These are phyloP conservation scores for Hyaloperonospora arabidopsidis DNA, from an alignment of 352 stramenopile genomes.

Conservation along the genomic window DNA sequence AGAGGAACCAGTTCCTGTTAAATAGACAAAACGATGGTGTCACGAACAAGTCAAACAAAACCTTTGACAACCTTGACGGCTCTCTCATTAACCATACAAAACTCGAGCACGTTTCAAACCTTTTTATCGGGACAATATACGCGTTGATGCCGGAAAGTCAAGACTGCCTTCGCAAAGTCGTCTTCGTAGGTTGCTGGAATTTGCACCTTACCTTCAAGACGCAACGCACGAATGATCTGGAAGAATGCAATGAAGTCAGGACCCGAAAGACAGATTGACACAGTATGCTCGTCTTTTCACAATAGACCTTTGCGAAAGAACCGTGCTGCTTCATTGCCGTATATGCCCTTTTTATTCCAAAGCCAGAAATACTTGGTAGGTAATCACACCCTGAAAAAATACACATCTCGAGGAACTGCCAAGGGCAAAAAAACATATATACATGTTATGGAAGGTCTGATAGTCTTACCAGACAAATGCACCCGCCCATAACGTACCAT, in stretches of 20 bases:
- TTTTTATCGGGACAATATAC: conserved; percentile 54
- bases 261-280: not conserved
- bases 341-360: conserved; percentile 82
- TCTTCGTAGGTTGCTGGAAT: conserved; percentile 51
- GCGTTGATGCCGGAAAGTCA: conserved; percentile 67
- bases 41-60: conserved; percentile 2
- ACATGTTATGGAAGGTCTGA: not conserved
- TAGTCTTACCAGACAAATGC: not conserved
- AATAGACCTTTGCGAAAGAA: conserved; percentile 45
- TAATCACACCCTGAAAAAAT: conserved; percentile 90
- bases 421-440: conserved; percentile 1
- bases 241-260: conserved; percentile 3
- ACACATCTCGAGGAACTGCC: conserved; percentile 85
- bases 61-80: not conserved
- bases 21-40: conserved; percentile 1
- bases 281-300: not conserved
- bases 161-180: conserved; percentile 46
- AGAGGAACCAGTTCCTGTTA: conserved; percentile 55
- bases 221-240: conserved; percentile 52
- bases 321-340: conserved; percentile 64
- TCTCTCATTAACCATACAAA: no score
- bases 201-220: conserved; percentile 55
- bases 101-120: conserved; percentile 18
- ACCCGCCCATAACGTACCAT: conserved; percentile 43
- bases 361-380: conserved; percentile 61